Conservation (phyloP, 1,284 basidiomycete species). For the Vanrija sp. region DNA sequence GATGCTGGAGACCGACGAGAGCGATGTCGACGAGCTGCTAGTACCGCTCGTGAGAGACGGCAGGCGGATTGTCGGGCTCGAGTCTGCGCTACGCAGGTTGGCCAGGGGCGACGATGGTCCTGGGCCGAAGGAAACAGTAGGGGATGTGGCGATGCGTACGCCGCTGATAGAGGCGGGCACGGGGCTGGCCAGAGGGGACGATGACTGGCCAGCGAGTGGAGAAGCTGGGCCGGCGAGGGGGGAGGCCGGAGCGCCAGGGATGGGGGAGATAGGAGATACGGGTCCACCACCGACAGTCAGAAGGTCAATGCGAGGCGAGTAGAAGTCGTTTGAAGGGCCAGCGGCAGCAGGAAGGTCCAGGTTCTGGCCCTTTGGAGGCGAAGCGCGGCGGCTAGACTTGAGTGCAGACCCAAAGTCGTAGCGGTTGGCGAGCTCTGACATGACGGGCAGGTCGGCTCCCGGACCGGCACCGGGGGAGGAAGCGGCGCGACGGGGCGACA, state of each 20-base stretch:
- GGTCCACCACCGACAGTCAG: slow-evolving; percentile 12
- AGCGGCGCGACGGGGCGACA: slow-evolving; percentile 16
- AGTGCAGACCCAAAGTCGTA: slow-evolving; percentile 56
- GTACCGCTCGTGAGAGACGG: slow-evolving; percentile 4
- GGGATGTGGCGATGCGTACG: neutral
- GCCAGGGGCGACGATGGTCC: slow-evolving; percentile 30
- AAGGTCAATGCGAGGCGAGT: slow-evolving; percentile 34
- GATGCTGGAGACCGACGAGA: slow-evolving; percentile 5
- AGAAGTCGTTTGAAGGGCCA: slow-evolving; percentile 25
- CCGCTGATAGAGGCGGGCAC: no score
- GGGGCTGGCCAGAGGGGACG: no score
- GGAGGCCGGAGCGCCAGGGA: slow-evolving; percentile 3
- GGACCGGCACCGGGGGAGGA: slow-evolving; percentile 28
- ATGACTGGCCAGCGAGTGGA: neutral
- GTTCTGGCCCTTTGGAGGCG: slow-evolving; percentile 14
- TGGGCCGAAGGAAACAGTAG: slow-evolving; percentile 10
- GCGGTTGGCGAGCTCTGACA: slow-evolving; percentile 32
- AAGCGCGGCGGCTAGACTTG: slow-evolving; percentile 41
- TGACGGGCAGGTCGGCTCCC: slow-evolving; percentile 8
- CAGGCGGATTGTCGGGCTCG: neutral
- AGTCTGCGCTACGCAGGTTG: neutral
- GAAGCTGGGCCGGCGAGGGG: slow-evolving; percentile 2
- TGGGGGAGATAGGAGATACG: slow-evolving; percentile 8
- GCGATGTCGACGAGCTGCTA: slow-evolving; percentile 8
- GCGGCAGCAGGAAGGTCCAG: no score